Evolutionary conservation across 257 asterid genomes (phyloP).

Genomic region (Voacanga thouarsii): DNA sequence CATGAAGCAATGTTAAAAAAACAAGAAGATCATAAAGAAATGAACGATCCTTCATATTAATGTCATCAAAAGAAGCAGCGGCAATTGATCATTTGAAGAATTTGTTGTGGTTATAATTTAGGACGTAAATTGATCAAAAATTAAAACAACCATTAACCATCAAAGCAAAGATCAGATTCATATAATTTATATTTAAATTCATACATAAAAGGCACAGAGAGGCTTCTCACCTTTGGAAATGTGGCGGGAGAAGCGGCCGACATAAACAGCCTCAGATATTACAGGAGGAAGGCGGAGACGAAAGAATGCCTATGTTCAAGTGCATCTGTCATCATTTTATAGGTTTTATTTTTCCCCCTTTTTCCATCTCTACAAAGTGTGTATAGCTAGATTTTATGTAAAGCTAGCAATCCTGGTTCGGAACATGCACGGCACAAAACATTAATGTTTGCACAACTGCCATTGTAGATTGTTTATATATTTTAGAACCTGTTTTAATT

Average conservation of each 20-base stretch:
- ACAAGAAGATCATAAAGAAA: background rate
- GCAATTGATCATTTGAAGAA: background rate
- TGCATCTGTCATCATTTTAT: background rate
- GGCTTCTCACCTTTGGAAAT: background rate
- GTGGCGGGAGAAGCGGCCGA: slow-evolving; percentile 4
- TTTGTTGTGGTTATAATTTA: background rate
- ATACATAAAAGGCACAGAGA: background rate
- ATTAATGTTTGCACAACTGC: no score
- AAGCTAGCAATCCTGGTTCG: no score
- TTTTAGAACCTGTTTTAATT: no score
- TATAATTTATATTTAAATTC: background rate
- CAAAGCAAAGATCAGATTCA: background rate
- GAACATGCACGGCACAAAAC: no score
- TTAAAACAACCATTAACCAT: background rate
- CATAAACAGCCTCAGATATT: background rate
- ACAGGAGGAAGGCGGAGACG: background rate
- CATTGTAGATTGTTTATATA: no score
- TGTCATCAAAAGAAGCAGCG: background rate
- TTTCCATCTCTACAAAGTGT: no score
- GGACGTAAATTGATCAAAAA: background rate
- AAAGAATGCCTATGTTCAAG: background rate
- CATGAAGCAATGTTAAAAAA: background rate
- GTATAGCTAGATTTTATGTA: no score
- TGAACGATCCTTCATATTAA: background rate
- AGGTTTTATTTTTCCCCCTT: background rate